Evolutionary conservation across 106 monocot species (phyloP), one percentile per base, ranked within the genome.

Genomic region (Cymbidium sinense): DNA sequence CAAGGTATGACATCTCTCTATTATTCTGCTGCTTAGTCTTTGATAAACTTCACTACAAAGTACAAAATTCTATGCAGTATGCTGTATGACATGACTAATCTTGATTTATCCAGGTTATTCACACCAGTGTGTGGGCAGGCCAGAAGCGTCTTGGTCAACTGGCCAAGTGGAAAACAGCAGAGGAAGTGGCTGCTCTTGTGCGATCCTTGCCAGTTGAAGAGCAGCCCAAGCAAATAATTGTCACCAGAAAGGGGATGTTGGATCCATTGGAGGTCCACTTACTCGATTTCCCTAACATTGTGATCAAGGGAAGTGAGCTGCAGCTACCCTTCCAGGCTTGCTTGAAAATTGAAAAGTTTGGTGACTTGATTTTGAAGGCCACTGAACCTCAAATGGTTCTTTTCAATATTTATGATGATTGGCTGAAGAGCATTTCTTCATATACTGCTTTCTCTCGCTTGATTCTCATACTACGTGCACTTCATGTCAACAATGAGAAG

Each of bases 331-430:
- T 99, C 93, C 99, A 99, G 76, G 99, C 99, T 69, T 99, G 99
- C 75, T 81, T 99, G 77, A 99, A 99, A 81, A 99, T 99, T 27
- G 99, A 99, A 78, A 99, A 95, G 81, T 99, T 99, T 35, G 99
- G 99, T 72, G 99, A 99, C 89, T 81, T 99, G 70, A 99, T 99
- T 78, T 79, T 99, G 20, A 99, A 99, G 89, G 99, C 99, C 3
- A 99, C 99, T 0, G 99, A 99, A 70, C 99, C 99, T 8, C 99
- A 99, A 83, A 99, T 99, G 99, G 94, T 99, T 87, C 91, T 99
- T 67, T 99, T 95, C 77, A 95, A 95, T 76, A 95, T 99, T 19
- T 99, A 95, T 81, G 99, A 99, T 89, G 99, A 99, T 85, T 99
- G 99, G 99, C 51, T 99, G 75, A 99, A 95, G 80, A 99, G 95